phyloP scores from a whole-genome alignment of 257 asterid species.

The Solanum piurae region DNA sequence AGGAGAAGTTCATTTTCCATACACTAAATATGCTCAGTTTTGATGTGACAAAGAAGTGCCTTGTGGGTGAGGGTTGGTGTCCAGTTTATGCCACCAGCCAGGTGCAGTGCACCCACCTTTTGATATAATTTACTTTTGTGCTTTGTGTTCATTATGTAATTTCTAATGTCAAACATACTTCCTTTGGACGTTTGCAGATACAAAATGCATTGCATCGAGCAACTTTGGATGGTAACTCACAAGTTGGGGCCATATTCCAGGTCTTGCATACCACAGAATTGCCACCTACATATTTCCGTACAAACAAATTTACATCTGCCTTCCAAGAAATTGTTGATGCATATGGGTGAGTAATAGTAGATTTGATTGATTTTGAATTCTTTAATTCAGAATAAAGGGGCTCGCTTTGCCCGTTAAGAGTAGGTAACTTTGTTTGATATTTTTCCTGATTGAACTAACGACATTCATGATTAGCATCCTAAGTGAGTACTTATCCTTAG shows the following conservation, averaged over 20 bases:
- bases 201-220: constrained; percentile 34
- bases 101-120: constrained; percentile 9
- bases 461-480: not conserved
- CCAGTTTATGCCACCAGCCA: constrained; percentile 47
- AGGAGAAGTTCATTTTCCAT: constrained; percentile 44
- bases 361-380: not conserved
- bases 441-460: not conserved
- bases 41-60: constrained; percentile 58
- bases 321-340: constrained; percentile 63
- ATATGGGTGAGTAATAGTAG: constrained; percentile 41
- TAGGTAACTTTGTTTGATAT: not conserved
- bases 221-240: constrained; percentile 38
- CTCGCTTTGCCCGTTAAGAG: not conserved
- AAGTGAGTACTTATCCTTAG: not conserved
- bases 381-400: not conserved
- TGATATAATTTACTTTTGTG: not conserved
- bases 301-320: constrained; percentile 47
- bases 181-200: constrained; percentile 28
- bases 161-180: not conserved
- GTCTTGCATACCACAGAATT: constrained; percentile 46
- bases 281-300: constrained; percentile 55
- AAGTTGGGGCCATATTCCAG: constrained; percentile 45
- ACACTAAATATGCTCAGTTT: constrained; percentile 46
- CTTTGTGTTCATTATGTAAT: not conserved
- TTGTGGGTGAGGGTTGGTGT: constrained; percentile 74